Percentiles rank a stretch among this genome's conserved stretches.
These are phyloP conservation scores for Phlyctochytrium arcticum DNA, from an alignment of 192 early-diverging fungal species.

Conservation along the genomic window DNA sequence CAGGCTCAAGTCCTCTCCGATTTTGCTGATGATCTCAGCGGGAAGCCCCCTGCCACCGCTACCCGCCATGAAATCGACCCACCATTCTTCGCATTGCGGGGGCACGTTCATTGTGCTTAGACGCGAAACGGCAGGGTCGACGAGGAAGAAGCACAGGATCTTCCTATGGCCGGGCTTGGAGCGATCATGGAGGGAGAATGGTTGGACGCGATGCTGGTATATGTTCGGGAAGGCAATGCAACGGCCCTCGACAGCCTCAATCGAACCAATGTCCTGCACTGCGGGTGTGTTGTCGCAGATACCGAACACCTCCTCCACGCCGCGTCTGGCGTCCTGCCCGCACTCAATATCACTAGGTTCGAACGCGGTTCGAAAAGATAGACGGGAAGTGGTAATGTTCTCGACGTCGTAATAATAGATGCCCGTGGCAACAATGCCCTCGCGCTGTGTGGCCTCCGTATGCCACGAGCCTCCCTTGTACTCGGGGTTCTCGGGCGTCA, in stretches of 20 bases:
- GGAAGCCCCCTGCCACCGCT: background rate
- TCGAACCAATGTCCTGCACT: conserved; percentile 39
- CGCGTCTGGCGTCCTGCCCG: background rate
- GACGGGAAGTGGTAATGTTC: conserved; percentile 62
- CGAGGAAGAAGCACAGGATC: conserved; percentile 68
- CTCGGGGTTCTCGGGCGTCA: conserved; percentile 61
- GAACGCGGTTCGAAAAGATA: conserved; percentile 52
- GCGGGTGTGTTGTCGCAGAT: conserved; percentile 23
- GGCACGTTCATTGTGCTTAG: conserved; percentile 58
- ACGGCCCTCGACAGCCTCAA: conserved; percentile 50
- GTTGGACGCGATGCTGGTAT: conserved; percentile 63
- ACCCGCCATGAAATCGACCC: background rate
- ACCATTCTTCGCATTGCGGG: conserved; percentile 60
- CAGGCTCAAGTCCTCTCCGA: conserved; percentile 21
- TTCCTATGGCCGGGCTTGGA: conserved; percentile 62
- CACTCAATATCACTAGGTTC: background rate
- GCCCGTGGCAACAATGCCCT: conserved; percentile 69
- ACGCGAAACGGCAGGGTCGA: conserved; percentile 55
- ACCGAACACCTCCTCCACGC: conserved; percentile 19
- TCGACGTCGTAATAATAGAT: conserved; percentile 68
- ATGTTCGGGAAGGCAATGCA: conserved; percentile 69
- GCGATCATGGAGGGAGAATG: conserved; percentile 56
- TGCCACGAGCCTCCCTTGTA: conserved; percentile 64
- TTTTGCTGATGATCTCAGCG: conserved; percentile 15
- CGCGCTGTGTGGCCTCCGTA: conserved; percentile 66